Evolutionary conservation across 495 filamentous ascomycete genomes (phyloP), one percentile per base, ranked within the genome.

Genomic region (Aspergillus diversus): DNA sequence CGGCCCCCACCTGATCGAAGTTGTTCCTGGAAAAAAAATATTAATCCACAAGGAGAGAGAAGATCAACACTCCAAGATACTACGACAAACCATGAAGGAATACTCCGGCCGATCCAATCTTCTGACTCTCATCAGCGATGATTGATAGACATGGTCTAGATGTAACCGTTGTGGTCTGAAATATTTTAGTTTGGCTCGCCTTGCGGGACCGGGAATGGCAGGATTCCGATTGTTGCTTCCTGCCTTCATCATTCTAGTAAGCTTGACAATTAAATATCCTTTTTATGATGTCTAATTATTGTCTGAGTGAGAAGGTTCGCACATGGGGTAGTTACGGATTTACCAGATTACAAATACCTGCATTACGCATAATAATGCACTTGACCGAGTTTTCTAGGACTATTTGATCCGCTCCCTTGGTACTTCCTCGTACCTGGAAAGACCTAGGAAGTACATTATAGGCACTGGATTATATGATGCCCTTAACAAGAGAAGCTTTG

Each of bases 131-230:
- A 17, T 13, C 47, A 33, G 31, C 27, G 34, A 52, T 55, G 35
- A 16, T 27, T 31, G 16, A 27, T n/a, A 39, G 33, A 52, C 47
- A 52, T 21, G 33, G 27, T 7, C 33, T 55, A 65, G 52, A 60
- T 64, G 57, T 60, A 60, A 64, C 62, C 55, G 62, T 64, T 32
- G 62, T 55, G 48, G 47, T 52, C 32, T 39, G 11, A 48, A 46
- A 64, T 59, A 48, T 15, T 59, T 57, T 16, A 32, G 48, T 35
- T 57, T 48, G 43, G 60, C 16, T 50, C 27, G 54, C 11, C 7
- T 63, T 15, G 39, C 0, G 5, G 39, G 39, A 50, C 37, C 61
- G 61, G 56, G 56, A 43, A 27, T 27, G 21, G 21, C 21, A 27
- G 55, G 46, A 33, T 56, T 56, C 39, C 52, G 17, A 37, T 50